These are phyloP conservation scores for Penicillium thymicola DNA, from an alignment of 2,329 filamentous ascomycete genomes.

Conservation along the genomic window DNA sequence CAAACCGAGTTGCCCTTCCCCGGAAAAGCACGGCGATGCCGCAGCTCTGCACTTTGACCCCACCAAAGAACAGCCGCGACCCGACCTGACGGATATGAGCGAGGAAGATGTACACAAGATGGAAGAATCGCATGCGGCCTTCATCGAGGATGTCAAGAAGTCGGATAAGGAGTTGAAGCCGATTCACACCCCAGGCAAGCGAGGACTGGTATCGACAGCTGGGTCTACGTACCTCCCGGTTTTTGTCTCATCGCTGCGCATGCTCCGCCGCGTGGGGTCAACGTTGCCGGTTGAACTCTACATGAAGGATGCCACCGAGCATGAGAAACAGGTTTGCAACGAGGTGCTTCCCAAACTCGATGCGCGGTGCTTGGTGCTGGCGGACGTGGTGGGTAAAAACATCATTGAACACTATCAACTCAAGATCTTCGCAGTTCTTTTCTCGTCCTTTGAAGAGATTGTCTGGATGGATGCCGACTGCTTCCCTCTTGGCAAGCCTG, in stretches of 20 bases:
- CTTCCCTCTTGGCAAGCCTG: constrained; percentile 50
- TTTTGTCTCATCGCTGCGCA: constrained; percentile 50
- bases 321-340: constrained; percentile 42
- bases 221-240: constrained; percentile 49
- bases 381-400: constrained; percentile 40
- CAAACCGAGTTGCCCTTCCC: constrained; percentile 31
- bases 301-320: constrained; percentile 39
- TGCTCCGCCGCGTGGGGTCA: constrained; percentile 52
- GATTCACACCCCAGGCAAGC: constrained; percentile 38
- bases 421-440: constrained; percentile 56
- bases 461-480: constrained; percentile 59
- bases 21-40: constrained; percentile 24
- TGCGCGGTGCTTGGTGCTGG: constrained; percentile 43
- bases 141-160: constrained; percentile 35
- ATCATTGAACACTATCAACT: constrained; percentile 51
- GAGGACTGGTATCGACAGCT: constrained; percentile 53
- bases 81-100: constrained; percentile 36
- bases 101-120: constrained; percentile 35
- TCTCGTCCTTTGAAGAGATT: constrained; percentile 58
- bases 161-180: constrained; percentile 28
- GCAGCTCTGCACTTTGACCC: constrained; percentile 31
- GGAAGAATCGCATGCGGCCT: constrained; percentile 41
- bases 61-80: constrained; percentile 28
- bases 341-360: constrained; percentile 41
- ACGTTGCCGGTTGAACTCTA: constrained; percentile 49